These are phyloP conservation scores for Ehretia macrophylla DNA, from an alignment of 257 asterid genomes.

Conservation along the genomic window DNA sequence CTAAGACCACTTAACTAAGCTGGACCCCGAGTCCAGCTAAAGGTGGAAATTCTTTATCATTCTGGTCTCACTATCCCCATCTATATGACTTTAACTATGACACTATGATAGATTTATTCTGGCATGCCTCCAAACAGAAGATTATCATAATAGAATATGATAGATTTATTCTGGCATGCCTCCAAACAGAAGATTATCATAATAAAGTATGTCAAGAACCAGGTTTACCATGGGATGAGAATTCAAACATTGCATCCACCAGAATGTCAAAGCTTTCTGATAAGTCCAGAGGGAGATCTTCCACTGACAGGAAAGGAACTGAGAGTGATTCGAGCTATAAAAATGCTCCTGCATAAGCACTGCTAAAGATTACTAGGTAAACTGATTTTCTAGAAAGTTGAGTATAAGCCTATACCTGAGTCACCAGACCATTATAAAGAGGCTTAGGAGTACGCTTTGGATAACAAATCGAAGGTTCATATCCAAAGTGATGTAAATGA, in stretches of 20 bases:
- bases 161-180: no score
- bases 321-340: constrained; percentile 84
- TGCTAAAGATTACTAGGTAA: constrained; percentile 13
- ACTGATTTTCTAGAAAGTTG: background rate
- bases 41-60: no score
- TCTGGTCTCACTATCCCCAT: no score
- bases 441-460: constrained; percentile 81
- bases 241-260: constrained; percentile 89
- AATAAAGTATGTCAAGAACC: background rate
- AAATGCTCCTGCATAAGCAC: constrained; percentile 27
- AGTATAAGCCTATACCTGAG: constrained; percentile 55
- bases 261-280: constrained; percentile 65
- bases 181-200: background rate
- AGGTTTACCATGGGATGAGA: constrained; percentile 80
- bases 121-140: no score
- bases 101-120: no score
- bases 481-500: constrained; percentile 88
- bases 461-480: constrained; percentile 66
- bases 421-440: constrained; percentile 71
- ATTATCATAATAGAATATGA: no score
- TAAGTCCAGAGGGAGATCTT: constrained; percentile 69
- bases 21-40: no score
- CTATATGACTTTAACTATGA: no score
- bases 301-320: constrained; percentile 74
- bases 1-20: no score